A percentile compares a stretch with the other conserved stretches of the same genome.
These are phyloP conservation scores for Lepiota venenata DNA, from an alignment of 768 basidiomycete species.

Conservation along the genomic window DNA sequence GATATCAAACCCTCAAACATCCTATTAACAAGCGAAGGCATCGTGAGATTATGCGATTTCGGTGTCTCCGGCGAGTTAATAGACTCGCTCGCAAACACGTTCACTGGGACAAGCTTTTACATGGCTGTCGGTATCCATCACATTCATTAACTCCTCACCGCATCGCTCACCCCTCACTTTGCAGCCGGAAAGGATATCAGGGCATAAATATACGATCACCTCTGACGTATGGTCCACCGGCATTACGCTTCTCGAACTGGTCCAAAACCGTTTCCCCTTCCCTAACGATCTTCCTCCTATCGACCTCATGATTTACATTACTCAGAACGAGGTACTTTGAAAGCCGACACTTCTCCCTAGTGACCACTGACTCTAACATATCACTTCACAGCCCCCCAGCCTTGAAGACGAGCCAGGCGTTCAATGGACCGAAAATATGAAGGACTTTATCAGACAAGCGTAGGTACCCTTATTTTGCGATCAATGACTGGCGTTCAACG, in stretches of 20 bases:
- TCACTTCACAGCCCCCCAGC: constrained; percentile 61
- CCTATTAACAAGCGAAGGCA: constrained; percentile 82
- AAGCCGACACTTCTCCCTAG: background rate
- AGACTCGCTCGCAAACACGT: constrained; percentile 88
- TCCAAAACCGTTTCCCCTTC: constrained; percentile 94
- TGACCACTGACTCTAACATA: background rate
- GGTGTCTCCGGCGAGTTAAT: constrained; percentile 97
- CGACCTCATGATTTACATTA: constrained; percentile 90
- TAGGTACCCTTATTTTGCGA: constrained; percentile 34
- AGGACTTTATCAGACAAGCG: constrained; percentile 87
- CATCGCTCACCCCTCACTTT: constrained; percentile 13
- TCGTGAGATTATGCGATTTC: constrained; percentile 93
- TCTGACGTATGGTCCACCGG: constrained; percentile 99
- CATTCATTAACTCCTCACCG: background rate
- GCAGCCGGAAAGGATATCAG: constrained; percentile 92
- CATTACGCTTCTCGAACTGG: constrained; percentile 89
- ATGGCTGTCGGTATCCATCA: constrained; percentile 80
- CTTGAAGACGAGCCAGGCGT: constrained; percentile 71
- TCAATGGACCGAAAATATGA: constrained; percentile 82
- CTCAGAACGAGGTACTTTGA: constrained; percentile 63
- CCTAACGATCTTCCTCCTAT: constrained; percentile 90
- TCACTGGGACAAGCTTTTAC: constrained; percentile 96
- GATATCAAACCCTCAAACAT: constrained; percentile 96
- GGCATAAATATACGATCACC: constrained; percentile 88
- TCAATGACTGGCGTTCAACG: constrained; percentile 1